Evolutionary conservation across 805 yeast genomes (phyloP).

Genomic region (Wickerhamiella bombiphila): DNA sequence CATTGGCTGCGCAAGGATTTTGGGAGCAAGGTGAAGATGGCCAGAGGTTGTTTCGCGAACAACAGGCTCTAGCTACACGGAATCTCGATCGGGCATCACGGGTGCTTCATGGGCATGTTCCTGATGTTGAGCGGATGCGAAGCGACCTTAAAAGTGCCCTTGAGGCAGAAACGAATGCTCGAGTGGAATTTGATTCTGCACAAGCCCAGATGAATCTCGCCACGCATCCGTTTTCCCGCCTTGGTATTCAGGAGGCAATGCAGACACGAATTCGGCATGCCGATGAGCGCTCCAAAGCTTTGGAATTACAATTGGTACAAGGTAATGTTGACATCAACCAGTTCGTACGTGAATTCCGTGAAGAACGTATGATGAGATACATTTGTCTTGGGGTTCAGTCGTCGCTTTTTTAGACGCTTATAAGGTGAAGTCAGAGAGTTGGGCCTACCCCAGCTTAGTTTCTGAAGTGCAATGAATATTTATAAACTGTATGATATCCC

Average conservation of each 20-base stretch:
- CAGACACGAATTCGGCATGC: neutral
- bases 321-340: neutral
- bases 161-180: neutral
- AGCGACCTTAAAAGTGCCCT: neutral
- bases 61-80: neutral
- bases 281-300: neutral
- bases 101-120: neutral
- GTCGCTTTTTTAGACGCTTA: neutral
- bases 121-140: neutral
- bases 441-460: too few relatives aligned
- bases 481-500: neutral
- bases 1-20: too few relatives aligned
- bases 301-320: neutral
- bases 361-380: neutral
- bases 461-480: neutral
- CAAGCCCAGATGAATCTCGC: neutral
- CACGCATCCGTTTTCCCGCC: neutral
- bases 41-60: too few relatives aligned
- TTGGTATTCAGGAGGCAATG: neutral
- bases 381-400: neutral
- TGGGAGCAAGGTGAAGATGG: too few relatives aligned
- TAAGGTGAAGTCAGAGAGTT: neutral
- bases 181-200: neutral
- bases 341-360: neutral
- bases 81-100: neutral